Evolutionary conservation across 1,139 yeast species (phyloP), one percentile per base, ranked within the genome.

Genomic region (Geotrichum bryndzae): DNA sequence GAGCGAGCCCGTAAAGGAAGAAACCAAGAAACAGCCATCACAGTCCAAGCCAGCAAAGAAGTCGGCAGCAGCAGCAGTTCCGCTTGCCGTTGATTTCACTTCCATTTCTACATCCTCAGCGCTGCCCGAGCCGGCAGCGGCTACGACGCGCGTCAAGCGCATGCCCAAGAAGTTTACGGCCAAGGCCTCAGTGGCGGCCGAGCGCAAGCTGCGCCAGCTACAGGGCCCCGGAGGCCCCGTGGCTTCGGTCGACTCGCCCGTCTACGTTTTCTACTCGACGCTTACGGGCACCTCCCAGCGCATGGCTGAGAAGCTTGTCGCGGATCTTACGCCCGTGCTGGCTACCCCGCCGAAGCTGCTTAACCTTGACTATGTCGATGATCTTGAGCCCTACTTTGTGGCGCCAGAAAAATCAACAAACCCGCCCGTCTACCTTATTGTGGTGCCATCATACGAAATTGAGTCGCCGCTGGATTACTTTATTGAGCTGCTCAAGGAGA

Each of bases 391-490:
- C 63, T 91, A 84, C 73, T 91, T 91, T 73, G 79, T 89, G 56
- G 80, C 84, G 56, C 84, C 87, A 15, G 68, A 74, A 35, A 76
- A 75, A 7, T 76, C 79, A 50, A 61, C 58, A 8, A 66, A 66
- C 33, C 56, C 68, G 27, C 79, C 84, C 54, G 76, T 89, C n/a
- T 91, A 90, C 69, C 72, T 92, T 29, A 69, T 91, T 66, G 90
- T 91, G 18, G 78, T 91, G 35, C 98, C 98, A 1, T 90, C 97
- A 0, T 91, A 91, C 72, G 97, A 90, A 68, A 88, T 92, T 0
- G 97, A 91, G 73, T 88, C 96, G 1, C 97, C 97, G 11, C 81
- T 92, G 56, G 98, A 91, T 73, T 91, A 85, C 71, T 90, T 90
- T 73, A 77, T 91, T 63, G 96, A 90, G 70, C 86, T 89, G 59